Evolutionary conservation across 176 grass and related monocot species (phyloP).

Genomic region (Metroxylon sagu): DNA sequence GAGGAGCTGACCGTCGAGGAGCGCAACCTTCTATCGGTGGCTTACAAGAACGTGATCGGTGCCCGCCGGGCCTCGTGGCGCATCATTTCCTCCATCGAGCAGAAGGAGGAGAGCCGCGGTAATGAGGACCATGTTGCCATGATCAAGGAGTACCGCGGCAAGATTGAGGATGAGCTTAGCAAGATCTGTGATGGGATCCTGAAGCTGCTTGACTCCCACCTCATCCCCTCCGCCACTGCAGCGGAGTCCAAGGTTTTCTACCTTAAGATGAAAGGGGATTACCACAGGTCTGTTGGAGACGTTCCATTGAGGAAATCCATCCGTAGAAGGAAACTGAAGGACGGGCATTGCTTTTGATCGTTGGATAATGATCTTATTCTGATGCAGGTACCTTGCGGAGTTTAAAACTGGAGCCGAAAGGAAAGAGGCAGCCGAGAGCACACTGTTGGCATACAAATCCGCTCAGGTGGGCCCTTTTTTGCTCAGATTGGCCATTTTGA

Average conservation of each 20-base stretch:
- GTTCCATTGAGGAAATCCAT: too few species aligned
- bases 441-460: slow-evolving; percentile 41
- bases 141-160: slow-evolving; percentile 47
- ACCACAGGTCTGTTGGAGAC: slow-evolving; percentile 27
- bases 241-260: slow-evolving; percentile 56
- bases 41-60: slow-evolving; percentile 54
- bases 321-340: too few species aligned
- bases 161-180: slow-evolving; percentile 43
- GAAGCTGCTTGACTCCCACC: slow-evolving; percentile 47
- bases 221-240: slow-evolving; percentile 29
- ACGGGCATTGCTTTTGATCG: background rate
- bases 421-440: slow-evolving; percentile 50
- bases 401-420: slow-evolving; percentile 46
- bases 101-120: slow-evolving; percentile 56
- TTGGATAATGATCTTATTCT: slow-evolving; percentile 3
- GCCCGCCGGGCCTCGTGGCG: slow-evolving; percentile 47
- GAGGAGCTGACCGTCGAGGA: slow-evolving; percentile 49
- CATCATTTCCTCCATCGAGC: slow-evolving; percentile 56
- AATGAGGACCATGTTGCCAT: slow-evolving; percentile 33
- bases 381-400: slow-evolving; percentile 48
- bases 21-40: slow-evolving; percentile 52
- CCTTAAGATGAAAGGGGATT: slow-evolving; percentile 58
- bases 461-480: slow-evolving; percentile 30
- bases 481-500: background rate
- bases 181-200: slow-evolving; percentile 62